These are phyloP conservation scores for Paraphaeosphaeria sporulosa DNA, from an alignment of 2,329 filamentous ascomycete species.

Conservation along the genomic window DNA sequence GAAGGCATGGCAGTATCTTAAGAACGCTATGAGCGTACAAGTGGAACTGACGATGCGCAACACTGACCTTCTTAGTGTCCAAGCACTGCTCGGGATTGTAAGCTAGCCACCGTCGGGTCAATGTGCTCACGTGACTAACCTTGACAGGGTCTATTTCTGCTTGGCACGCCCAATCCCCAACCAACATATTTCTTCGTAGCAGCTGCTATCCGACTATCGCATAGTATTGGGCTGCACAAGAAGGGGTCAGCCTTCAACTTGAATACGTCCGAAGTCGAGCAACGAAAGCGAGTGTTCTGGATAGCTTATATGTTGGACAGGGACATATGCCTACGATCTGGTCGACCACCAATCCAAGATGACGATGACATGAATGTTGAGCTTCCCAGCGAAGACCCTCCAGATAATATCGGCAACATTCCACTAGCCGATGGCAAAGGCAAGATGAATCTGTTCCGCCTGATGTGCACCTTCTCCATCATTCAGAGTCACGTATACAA, in stretches of 20 bases:
- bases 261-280: slow-evolving; percentile 92
- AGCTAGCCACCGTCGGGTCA: slow-evolving; percentile 21
- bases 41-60: slow-evolving; percentile 95
- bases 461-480: slow-evolving; percentile 88
- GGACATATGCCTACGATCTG: slow-evolving; percentile 76
- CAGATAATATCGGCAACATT: slow-evolving; percentile 93
- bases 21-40: slow-evolving; percentile 94
- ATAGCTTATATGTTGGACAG: slow-evolving; percentile 78
- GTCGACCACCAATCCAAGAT: slow-evolving; percentile 74
- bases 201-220: slow-evolving; percentile 86
- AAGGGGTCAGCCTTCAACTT: slow-evolving; percentile 90
- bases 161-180: slow-evolving; percentile 95
- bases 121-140: slow-evolving; percentile 25
- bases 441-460: slow-evolving; percentile 92
- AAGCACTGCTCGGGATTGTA: slow-evolving; percentile 89
- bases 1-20: slow-evolving; percentile 93
- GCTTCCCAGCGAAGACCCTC: slow-evolving; percentile 86
- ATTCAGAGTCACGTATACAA: slow-evolving; percentile 97
- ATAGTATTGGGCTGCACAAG: slow-evolving; percentile 96
- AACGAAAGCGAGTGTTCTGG: slow-evolving; percentile 81
- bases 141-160: slow-evolving; percentile 78
- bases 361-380: slow-evolving; percentile 95
- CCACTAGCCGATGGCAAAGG: slow-evolving; percentile 86
- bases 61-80: slow-evolving; percentile 92
- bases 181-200: slow-evolving; percentile 91